Evolutionary conservation across 2,329 filamentous ascomycete species (phyloP), one percentile per base, ranked within the genome.

Genomic region (Alternaria longipes): DNA sequence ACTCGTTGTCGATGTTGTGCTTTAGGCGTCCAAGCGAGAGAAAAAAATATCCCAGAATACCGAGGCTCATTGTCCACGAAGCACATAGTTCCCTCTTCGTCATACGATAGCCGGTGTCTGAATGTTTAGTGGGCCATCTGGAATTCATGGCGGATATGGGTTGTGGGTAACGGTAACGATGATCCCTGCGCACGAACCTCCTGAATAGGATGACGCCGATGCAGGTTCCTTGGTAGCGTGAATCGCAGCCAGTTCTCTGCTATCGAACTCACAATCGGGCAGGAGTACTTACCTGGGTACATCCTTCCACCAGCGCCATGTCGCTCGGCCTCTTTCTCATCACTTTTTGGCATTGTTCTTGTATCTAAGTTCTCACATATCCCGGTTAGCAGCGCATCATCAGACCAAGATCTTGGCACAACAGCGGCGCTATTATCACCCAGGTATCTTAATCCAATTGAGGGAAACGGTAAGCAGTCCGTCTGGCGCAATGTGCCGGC

Each of bases 391-490:
- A 38, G 57, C 49, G 20, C 47, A 12, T 42, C 22, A 30, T 46
- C 11, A 41, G 51, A 28, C 51, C 26, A 12, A 34, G 20, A 45
- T 44, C 51, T 54, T 54, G 40, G 51, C 51, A 54, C 26, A 22
- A n/a, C 40, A 8, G 22, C 20, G 51, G 40, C 41, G 51, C 14
- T 16, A 32, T 30, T 40, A 18, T 40, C 11, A 40, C n/a, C 36
- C 9, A 20, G n/a, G n/a, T 36, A 18, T 44, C 40, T 12, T 30
- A 28, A 34, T 45, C 59, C 51, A 60, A 47, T 57, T 52, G 52
- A 53, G n/a, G n/a, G 14, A n/a, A 16, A 62, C 66, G 60, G 66
- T 67, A 56, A 49, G 66, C 41, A 52, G 34, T 62, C 66, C 64
- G 60, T 41, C 24, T 32, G 22, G 14, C n/a, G 42, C 36, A n/a